phyloP scores from a whole-genome alignment of 371 early-diverging fungal species.

The Rhizopus delemar region DNA sequence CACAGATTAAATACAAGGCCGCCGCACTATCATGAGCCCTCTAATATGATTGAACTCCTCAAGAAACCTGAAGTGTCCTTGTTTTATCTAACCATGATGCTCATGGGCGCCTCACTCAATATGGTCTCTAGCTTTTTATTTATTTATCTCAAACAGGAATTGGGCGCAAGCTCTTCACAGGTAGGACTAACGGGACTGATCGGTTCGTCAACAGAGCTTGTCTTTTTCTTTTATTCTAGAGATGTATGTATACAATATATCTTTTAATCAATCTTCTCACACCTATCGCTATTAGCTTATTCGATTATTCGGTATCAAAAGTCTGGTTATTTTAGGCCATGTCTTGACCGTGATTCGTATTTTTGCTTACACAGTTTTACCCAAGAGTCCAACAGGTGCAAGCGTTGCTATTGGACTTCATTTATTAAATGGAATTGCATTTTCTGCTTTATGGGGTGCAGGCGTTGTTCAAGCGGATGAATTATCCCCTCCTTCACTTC shows the following conservation, averaged over 20 bases:
- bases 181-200: slow-evolving; percentile 53
- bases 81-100: slow-evolving; percentile 54
- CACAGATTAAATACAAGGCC: slow-evolving; percentile 29
- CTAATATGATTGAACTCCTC: slow-evolving; percentile 43
- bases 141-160: slow-evolving; percentile 49
- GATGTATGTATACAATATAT: slow-evolving; percentile 31
- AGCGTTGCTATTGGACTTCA: slow-evolving; percentile 49
- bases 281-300: slow-evolving; percentile 33
- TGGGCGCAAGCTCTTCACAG: slow-evolving; percentile 49
- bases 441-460: slow-evolving; percentile 57
- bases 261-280: too few species aligned
- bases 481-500: slow-evolving; percentile 50
- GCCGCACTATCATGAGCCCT: slow-evolving; percentile 24
- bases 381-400: slow-evolving; percentile 49
- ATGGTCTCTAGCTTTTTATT: slow-evolving; percentile 54
- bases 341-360: slow-evolving; percentile 51
- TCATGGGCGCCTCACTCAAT: slow-evolving; percentile 56
- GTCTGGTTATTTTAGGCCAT: slow-evolving; percentile 50
- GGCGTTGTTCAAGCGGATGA: slow-evolving; percentile 59
- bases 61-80: slow-evolving; percentile 40
- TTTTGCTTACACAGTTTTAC: slow-evolving; percentile 52
- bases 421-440: slow-evolving; percentile 52
- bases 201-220: slow-evolving; percentile 48
- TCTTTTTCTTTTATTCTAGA: slow-evolving; percentile 54
- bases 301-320: slow-evolving; percentile 49